These are phyloP conservation scores for Liriodendron chinense DNA, from an alignment of 164 flowering plant species.

Conservation along the genomic window DNA sequence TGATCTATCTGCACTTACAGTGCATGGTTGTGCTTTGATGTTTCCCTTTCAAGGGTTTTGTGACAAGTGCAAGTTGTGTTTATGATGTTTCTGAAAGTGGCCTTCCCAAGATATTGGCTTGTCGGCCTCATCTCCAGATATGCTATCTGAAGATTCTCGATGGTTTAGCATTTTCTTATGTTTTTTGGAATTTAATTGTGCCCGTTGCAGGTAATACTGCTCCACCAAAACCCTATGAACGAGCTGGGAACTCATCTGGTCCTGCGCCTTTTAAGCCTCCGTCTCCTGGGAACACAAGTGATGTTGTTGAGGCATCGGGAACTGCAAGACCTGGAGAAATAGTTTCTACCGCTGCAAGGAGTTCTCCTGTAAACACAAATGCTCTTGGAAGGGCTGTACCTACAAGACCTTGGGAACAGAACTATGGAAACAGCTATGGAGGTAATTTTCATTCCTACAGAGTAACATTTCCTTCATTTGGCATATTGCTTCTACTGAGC, in stretches of 20 bases:
- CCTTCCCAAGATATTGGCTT: background rate
- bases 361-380: conserved; percentile 40
- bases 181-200: background rate
- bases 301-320: conserved; percentile 92
- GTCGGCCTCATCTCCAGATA: background rate
- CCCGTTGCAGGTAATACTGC: background rate
- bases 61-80: background rate
- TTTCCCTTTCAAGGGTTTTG: background rate
- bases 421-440: conserved; percentile 54
- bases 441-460: conserved; percentile 1
- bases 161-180: background rate
- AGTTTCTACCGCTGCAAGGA: conserved; percentile 42
- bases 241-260: conserved; percentile 42
- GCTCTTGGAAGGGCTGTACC: conserved; percentile 74
- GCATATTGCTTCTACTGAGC: background rate
- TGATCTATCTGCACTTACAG: background rate
- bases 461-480: background rate
- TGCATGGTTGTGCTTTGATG: background rate
- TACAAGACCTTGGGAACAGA: conserved; percentile 92
- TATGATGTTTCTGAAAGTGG: background rate
- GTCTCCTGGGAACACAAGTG: conserved; percentile 76
- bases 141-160: background rate
- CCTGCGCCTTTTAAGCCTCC: conserved; percentile 88
- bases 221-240: conserved; percentile 6
- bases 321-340: conserved; percentile 91